Conservation (phyloP, 2,329 filamentous ascomycete genomes). For the Botrytis elliptica region DNA sequence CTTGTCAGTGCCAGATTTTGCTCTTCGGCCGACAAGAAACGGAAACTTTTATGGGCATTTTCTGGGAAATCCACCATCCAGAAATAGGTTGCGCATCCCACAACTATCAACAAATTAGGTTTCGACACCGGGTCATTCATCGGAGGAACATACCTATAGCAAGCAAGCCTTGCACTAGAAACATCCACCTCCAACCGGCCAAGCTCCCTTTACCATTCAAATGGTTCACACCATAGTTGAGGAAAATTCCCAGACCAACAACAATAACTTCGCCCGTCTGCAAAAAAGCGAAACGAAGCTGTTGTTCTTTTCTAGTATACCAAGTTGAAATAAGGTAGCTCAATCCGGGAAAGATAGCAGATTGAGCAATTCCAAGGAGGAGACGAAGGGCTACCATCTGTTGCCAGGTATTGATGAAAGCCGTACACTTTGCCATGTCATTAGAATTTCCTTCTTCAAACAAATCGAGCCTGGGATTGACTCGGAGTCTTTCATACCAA, state of each 20-base stretch:
- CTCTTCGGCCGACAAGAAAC: slow-evolving; percentile 50
- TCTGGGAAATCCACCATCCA: slow-evolving; percentile 66
- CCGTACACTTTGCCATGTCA: slow-evolving; percentile 49
- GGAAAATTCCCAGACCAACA: slow-evolving; percentile 42
- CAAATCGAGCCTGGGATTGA: neutral
- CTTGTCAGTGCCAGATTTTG: slow-evolving; percentile 50
- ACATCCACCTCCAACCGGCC: slow-evolving; percentile 67
- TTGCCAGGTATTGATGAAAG: slow-evolving; percentile 65
- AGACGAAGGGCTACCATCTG: slow-evolving; percentile 69
- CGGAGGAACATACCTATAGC: slow-evolving; percentile 43
- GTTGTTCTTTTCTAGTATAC: slow-evolving; percentile 39
- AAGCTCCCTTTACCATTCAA: slow-evolving; percentile 54
- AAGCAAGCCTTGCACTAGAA: slow-evolving; percentile 51
- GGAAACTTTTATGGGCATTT: slow-evolving; percentile 53
- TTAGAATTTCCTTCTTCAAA: neutral
- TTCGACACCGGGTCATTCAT: neutral
- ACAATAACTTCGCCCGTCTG: slow-evolving; percentile 63
- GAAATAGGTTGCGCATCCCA: slow-evolving; percentile 55
- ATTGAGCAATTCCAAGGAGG: slow-evolving; percentile 63
- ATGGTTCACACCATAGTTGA: slow-evolving; percentile 66
- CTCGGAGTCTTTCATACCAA: slow-evolving; percentile 39
- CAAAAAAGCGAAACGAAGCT: slow-evolving; percentile 63
- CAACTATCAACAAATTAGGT: slow-evolving; percentile 36
- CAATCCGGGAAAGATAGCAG: slow-evolving; percentile 52
- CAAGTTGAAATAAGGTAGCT: slow-evolving; percentile 48